These are phyloP conservation scores for Gaultheria prostrata DNA, from an alignment of 148 eudicot species.

Conservation along the genomic window DNA sequence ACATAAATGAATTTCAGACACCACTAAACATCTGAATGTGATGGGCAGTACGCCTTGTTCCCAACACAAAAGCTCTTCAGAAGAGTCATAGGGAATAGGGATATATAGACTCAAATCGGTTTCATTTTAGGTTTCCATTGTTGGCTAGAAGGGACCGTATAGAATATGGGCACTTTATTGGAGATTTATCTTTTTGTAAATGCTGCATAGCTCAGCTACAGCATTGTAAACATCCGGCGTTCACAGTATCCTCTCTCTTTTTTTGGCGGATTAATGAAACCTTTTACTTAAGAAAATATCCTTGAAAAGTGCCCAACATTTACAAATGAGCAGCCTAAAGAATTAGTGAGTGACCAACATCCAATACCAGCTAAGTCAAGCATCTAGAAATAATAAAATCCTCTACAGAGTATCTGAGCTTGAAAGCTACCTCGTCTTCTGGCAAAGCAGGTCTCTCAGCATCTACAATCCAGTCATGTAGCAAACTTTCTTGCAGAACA, in stretches of 20 bases:
- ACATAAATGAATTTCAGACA: background rate
- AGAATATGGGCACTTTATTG: background rate
- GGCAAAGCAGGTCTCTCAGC: slow-evolving; percentile 50
- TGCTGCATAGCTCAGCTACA: background rate
- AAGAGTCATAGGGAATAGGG: background rate
- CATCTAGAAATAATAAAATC: slow-evolving; percentile 6
- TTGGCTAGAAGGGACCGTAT: background rate
- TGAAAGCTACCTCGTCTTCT: slow-evolving; percentile 68
- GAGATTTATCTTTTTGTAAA: background rate
- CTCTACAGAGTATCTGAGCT: slow-evolving; percentile 6
- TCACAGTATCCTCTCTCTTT: background rate
- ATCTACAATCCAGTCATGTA: slow-evolving; percentile 78
- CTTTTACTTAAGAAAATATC: background rate
- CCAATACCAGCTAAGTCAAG: slow-evolving; percentile 6
- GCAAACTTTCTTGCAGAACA: slow-evolving; percentile 66
- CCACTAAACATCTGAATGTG: background rate
- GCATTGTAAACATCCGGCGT: background rate
- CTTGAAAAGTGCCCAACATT: background rate
- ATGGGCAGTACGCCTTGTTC: background rate
- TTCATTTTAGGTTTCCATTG: background rate
- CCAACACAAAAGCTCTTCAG: slow-evolving; percentile 7
- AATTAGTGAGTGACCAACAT: background rate
- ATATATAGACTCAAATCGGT: background rate
- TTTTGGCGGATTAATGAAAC: background rate
- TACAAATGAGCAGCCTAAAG: background rate